Percentiles rank a stretch among this genome's conserved stretches.
These are phyloP conservation scores for Fusarium graminum DNA, from an alignment of 2,329 filamentous ascomycete species.

Conservation along the genomic window DNA sequence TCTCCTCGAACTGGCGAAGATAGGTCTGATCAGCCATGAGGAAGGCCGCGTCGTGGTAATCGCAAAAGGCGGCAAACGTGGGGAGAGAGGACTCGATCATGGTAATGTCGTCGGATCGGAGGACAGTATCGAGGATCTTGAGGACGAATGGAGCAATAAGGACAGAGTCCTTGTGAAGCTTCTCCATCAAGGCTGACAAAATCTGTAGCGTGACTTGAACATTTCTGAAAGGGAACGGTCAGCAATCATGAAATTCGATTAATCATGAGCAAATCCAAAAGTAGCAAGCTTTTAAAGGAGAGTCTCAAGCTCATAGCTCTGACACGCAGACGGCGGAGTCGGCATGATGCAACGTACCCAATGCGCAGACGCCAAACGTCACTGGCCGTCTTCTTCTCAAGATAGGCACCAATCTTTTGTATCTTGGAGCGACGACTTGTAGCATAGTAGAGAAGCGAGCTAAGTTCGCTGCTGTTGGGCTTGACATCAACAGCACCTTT, in stretches of 20 bases:
- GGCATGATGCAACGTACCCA: slow-evolving; percentile 69
- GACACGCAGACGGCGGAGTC: slow-evolving; percentile 31
- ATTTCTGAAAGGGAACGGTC: slow-evolving; percentile 69
- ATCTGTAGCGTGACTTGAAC: slow-evolving; percentile 96
- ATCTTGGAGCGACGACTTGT: slow-evolving; percentile 95
- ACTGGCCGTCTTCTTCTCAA: slow-evolving; percentile 92
- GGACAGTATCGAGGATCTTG: slow-evolving; percentile 84
- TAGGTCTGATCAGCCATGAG: slow-evolving; percentile 89
- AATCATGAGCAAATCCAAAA: background rate
- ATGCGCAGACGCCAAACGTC: slow-evolving; percentile 92
- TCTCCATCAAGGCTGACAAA: slow-evolving; percentile 90
- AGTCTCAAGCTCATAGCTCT: slow-evolving; percentile 8
- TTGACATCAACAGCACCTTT: slow-evolving; percentile 94
- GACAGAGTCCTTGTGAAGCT: slow-evolving; percentile 88
- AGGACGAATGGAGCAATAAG: slow-evolving; percentile 89
- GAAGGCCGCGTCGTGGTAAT: slow-evolving; percentile 86
- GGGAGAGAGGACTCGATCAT: slow-evolving; percentile 92
- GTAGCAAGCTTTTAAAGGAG: background rate
- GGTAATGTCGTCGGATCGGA: slow-evolving; percentile 87
- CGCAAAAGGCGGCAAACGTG: slow-evolving; percentile 89
- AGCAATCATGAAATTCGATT: slow-evolving; percentile 10
- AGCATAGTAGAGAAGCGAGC: slow-evolving; percentile 96
- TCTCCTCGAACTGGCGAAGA: slow-evolving; percentile 82
- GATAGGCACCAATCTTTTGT: slow-evolving; percentile 93
- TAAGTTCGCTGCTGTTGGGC: slow-evolving; percentile 95